phyloP scores from a whole-genome alignment of 176 grass and related monocot species.

The Puccinellia tenuiflora region DNA sequence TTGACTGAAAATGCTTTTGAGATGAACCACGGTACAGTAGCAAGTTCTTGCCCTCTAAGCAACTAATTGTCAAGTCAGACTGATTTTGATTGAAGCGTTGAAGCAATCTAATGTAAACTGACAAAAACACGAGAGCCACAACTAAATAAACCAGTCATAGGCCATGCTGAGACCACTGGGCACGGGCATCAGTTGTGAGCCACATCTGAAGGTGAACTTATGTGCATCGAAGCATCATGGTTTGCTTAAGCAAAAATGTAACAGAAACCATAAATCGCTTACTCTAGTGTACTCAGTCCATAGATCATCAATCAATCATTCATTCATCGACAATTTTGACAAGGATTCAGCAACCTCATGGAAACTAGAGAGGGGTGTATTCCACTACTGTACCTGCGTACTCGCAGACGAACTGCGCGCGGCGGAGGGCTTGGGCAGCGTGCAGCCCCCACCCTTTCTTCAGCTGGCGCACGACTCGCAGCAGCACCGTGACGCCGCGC shows the following conservation, averaged over 20 bases:
- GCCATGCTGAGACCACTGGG: not conserved
- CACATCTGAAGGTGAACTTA: not conserved
- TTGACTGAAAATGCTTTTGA: not conserved
- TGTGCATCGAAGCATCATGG: not conserved
- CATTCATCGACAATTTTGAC: not conserved
- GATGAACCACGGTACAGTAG: not conserved
- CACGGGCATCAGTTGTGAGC: not conserved
- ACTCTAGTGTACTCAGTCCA: not conserved
- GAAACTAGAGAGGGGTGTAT: not conserved
- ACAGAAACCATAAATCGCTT: not conserved
- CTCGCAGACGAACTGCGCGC: conserved; percentile 66
- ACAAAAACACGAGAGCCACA: not conserved
- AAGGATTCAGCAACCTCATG: not conserved
- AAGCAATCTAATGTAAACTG: not conserved
- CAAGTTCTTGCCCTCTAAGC: not conserved
- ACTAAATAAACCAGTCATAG: not conserved
- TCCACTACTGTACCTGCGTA: conserved; percentile 48
- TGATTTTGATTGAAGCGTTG: not conserved
- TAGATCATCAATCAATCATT: not conserved
- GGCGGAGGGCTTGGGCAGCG: conserved; percentile 29
- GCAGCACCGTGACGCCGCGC: conserved; percentile 39
- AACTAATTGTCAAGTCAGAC: not conserved
- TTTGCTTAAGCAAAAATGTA: not conserved
- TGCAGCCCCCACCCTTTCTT: conserved; percentile 84
- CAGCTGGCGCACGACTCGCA: conserved; percentile 49